These are phyloP conservation scores for Phytophthora pistaciae DNA, from an alignment of 352 stramenopile genomes.

Conservation along the genomic window DNA sequence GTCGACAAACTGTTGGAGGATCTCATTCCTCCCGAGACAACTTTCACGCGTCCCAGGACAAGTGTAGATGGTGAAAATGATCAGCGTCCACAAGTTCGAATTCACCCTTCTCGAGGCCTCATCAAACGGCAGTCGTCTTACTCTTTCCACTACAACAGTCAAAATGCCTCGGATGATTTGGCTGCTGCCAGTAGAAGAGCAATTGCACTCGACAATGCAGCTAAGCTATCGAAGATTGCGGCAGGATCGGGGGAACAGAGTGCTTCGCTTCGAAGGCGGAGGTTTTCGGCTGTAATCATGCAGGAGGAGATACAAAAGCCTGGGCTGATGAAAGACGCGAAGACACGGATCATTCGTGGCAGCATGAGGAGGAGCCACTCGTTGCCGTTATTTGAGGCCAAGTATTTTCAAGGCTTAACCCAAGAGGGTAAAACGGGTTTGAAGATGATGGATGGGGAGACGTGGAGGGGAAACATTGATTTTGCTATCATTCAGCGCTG, in stretches of 20 bases:
- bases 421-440: conserved; percentile 14
- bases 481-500: conserved; percentile 75
- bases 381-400: conserved; percentile 52
- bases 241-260: conserved; percentile 7
- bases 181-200: neutral
- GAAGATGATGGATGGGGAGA: conserved; percentile 4
- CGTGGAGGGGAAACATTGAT: conserved; percentile 40
- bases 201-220: conserved; percentile 4
- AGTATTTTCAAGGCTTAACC: conserved; percentile 43
- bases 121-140: conserved; percentile 8
- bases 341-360: conserved; percentile 2
- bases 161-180: neutral
- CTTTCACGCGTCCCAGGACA: conserved; percentile 2
- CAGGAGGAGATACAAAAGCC: neutral
- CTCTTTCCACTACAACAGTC: conserved; percentile 6
- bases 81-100: conserved; percentile 12
- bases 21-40: conserved; percentile 33
- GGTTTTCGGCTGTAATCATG: conserved; percentile 12
- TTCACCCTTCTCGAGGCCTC: conserved; percentile 13
- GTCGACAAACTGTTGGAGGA: conserved; percentile 47
- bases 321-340: neutral
- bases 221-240: conserved; percentile 25
- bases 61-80: neutral
- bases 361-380: conserved; percentile 51
- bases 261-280: neutral